Base-by-base conservation (phyloP, 2,329 filamentous ascomycete genomes). In the Magnaporthiopsis rhizophila region DNA sequence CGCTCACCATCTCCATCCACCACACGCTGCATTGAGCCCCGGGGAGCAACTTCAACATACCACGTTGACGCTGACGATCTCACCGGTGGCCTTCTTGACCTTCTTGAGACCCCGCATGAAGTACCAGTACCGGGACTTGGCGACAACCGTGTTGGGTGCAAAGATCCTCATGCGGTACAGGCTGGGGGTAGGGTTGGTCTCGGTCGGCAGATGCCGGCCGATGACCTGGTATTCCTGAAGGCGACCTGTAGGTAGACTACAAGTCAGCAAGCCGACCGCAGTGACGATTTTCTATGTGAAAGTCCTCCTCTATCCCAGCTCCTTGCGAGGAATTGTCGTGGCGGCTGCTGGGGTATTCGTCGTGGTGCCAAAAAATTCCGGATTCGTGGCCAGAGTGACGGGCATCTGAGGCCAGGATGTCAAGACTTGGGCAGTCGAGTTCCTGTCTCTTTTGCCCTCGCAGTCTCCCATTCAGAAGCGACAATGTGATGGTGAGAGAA, bases 141-240 rank as follows among this genome's bases (percentile, higher is more conserved):
- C 95, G 76, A 99, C 93, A 73, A 97, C 95, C 76, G 89, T 86
- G 85, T 99, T 99, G 74, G 92, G 91, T 73, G 95, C 95, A 81
- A 99, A 99, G 82, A 99, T 97, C 81, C 93, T 93, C 95, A 99
- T 99, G 83, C 95, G 93, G 89, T 98, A 99, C 82, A 99, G 90
- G 86, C 95, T 94, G 75, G 95, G 95, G 76, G 91, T 92, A 77
- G 94, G 92, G 87, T 97, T 96, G 80, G 90, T 86, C 86, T 99
- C 95, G 78, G 90, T 91, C 83, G 95, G 95, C 90, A 99, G 83
- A 84, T 97, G 94, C 83, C 96, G 94, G 85, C 96, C 95, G 80
- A 99, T 97, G 86, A 99, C 94, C 89, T 98, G 95, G 89, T 97
- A 99, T 89, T 99, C 95, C 81, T 92, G 91, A 85, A 99, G 93